phyloP scores from a whole-genome alignment of 805 yeast genomes.

The Torulaspora indica region DNA sequence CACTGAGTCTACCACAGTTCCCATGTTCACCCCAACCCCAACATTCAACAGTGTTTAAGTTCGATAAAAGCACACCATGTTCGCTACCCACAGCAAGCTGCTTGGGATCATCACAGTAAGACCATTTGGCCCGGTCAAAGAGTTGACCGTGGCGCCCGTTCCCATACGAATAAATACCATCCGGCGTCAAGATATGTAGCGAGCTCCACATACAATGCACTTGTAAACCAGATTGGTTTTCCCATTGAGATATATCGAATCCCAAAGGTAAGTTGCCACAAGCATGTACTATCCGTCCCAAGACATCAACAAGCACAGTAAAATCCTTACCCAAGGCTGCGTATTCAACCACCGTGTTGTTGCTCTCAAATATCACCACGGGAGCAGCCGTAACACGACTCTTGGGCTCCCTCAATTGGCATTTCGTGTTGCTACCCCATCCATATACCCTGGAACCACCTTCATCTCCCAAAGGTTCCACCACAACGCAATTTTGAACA shows the following conservation, averaged over 20 bases:
- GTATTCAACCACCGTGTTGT: constrained; percentile 10
- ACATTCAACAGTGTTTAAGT: constrained; percentile 41
- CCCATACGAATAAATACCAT: constrained; percentile 50
- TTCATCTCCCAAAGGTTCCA: constrained; percentile 52
- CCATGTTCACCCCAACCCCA: constrained; percentile 99
- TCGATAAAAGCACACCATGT: constrained; percentile 56
- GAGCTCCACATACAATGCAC: constrained; percentile 70
- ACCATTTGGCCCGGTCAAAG: constrained; percentile 21
- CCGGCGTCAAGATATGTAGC: constrained; percentile 43
- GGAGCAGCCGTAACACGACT: constrained; percentile 19
- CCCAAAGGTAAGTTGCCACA: constrained; percentile 22
- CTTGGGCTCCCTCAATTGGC: constrained; percentile 40
- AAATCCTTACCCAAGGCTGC: constrained; percentile 33
- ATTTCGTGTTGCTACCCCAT: constrained; percentile 50
- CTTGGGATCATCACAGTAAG: constrained; percentile 10
- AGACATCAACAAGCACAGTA: constrained; percentile 16
- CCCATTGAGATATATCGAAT: constrained; percentile 17
- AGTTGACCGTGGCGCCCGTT: constrained; percentile 74
- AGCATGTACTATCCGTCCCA: constrained; percentile 13
- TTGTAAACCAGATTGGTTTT: not conserved
- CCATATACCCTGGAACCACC: constrained; percentile 41
- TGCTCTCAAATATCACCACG: constrained; percentile 14
- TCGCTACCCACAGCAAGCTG: constrained; percentile 69
- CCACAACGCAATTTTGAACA: constrained; percentile 53
- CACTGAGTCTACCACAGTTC: constrained; percentile 60